phyloP scores from a whole-genome alignment of 2,329 filamentous ascomycete species.

The Alternaria sp. region DNA sequence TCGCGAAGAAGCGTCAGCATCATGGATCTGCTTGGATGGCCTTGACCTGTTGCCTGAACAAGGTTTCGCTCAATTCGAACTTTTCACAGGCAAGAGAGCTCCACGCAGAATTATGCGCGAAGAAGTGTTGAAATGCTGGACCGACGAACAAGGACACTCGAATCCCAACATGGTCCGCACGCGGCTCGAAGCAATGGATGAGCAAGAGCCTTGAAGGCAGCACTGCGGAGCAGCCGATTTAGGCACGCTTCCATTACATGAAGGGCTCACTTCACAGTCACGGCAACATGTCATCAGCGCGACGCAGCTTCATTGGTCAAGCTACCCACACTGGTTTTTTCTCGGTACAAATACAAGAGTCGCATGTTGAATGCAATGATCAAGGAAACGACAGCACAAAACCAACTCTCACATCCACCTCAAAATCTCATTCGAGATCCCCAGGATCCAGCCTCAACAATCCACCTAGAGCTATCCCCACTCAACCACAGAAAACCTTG shows the following conservation, averaged over 20 bases:
- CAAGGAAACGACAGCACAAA: background rate
- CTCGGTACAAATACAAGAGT: background rate
- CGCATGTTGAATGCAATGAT: background rate
- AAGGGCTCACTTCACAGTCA: no score
- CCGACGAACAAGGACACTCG: conserved; percentile 32
- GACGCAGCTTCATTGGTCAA: background rate
- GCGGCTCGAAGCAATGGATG: conserved; percentile 38
- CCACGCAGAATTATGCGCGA: conserved; percentile 73
- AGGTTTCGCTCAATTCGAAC: conserved; percentile 79
- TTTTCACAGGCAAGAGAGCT: conserved; percentile 76
- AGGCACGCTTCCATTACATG: no score
- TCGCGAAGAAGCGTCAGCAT: conserved; percentile 62
- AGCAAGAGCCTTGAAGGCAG: conserved; percentile 34
- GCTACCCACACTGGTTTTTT: background rate
- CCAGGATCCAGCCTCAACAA: background rate
- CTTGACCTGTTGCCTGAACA: conserved; percentile 78
- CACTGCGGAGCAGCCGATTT: no score
- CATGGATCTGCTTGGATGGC: conserved; percentile 78
- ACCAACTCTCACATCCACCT: background rate
- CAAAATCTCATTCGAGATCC: background rate
- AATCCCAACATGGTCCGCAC: conserved; percentile 36
- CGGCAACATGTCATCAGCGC: no score
- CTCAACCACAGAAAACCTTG: background rate
- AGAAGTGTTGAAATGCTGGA: conserved; percentile 57
- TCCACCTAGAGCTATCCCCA: accelerated